Conservation (phyloP, 129 eudicot genomes). For the Tagetes erecta region DNA sequence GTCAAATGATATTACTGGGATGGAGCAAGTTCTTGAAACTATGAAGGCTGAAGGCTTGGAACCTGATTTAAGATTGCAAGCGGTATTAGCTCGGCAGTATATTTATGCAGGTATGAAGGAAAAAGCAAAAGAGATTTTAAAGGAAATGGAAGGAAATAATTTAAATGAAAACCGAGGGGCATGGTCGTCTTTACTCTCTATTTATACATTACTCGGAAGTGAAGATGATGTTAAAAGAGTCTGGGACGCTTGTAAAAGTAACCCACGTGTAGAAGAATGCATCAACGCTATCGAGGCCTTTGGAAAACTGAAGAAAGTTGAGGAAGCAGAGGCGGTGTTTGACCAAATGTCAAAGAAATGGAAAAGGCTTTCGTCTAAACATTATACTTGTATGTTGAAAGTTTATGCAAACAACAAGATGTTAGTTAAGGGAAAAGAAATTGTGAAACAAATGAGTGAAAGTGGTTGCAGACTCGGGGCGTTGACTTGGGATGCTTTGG, state of each 20-base stretch:
- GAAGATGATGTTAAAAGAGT: slow-evolving; percentile 64
- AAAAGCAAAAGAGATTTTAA: slow-evolving; percentile 64
- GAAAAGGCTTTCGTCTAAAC: slow-evolving; percentile 42
- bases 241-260: slow-evolving; percentile 58
- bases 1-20: slow-evolving; percentile 64
- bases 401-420: slow-evolving; percentile 68
- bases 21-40: slow-evolving; percentile 78
- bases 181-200: slow-evolving; percentile 43
- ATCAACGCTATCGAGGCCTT: slow-evolving; percentile 67
- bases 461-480: slow-evolving; percentile 73
- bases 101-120: slow-evolving; percentile 50
- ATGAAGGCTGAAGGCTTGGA: slow-evolving; percentile 79
- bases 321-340: slow-evolving; percentile 75
- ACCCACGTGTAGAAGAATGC: slow-evolving; percentile 46
- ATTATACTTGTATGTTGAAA: slow-evolving; percentile 46
- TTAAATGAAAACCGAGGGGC: slow-evolving; percentile 45
- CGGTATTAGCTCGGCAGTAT: slow-evolving; percentile 57
- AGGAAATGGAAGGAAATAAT: slow-evolving; percentile 67
- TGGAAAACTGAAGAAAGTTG: slow-evolving; percentile 67
- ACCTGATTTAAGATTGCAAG: slow-evolving; percentile 31
- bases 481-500: slow-evolving; percentile 67
- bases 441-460: slow-evolving; percentile 62
- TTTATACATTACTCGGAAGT: slow-evolving; percentile 63
- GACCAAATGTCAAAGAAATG: slow-evolving; percentile 39
- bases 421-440: slow-evolving; percentile 74